Base-by-base conservation (phyloP, 768 basidiomycete genomes). In the Trametopsis cervina region DNA sequence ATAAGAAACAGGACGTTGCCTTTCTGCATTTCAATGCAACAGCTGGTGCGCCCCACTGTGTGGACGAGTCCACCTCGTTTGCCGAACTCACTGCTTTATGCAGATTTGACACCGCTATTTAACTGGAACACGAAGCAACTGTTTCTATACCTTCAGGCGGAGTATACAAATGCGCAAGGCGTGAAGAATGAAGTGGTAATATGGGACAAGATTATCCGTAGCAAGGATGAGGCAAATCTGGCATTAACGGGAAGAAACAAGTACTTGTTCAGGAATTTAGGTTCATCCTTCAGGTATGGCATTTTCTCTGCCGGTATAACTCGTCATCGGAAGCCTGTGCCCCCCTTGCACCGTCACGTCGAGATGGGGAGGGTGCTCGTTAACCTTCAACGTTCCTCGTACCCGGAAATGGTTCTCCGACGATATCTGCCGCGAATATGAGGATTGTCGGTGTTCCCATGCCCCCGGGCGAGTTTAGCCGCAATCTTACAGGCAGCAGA, bases 51-150 rank as follows among this genome's bases (percentile, higher is more conserved):
- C 59, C 3, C 21, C 22, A 3, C 12, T 44, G 21, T 21, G 9
- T 18, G 20, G 18, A 7, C 13, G 23, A 17, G 24, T 3, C 6
- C 6, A 44, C 42, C 29, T 17, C 13, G 36, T 35, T 4, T n/a
- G 25, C 42, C 26, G 38, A 24, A 26, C 42, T 18, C 27, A n/a
- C 36, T 13, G 27, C 18, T 26, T 27, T 37, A 25, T 43, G 36
- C 18, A 92, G 92, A 95, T 66, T 71, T 95, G 4, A 70, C 77
- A 7, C 80, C 92, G 11, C 72, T 95, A 24, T 95, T 93, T 68
- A 71, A 93, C 66, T 95, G 91, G 91, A 95, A 95, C 65, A 94
- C 92, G n/a, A 95, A 95, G 66, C 92, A 95, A 61, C 60, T 95
- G 10, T 94, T 95, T 63, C 63, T 94, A 11, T 92, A 89, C 59